Base-by-base conservation (phyloP, 257 asterid genomes). In the Scutellaria minor region DNA sequence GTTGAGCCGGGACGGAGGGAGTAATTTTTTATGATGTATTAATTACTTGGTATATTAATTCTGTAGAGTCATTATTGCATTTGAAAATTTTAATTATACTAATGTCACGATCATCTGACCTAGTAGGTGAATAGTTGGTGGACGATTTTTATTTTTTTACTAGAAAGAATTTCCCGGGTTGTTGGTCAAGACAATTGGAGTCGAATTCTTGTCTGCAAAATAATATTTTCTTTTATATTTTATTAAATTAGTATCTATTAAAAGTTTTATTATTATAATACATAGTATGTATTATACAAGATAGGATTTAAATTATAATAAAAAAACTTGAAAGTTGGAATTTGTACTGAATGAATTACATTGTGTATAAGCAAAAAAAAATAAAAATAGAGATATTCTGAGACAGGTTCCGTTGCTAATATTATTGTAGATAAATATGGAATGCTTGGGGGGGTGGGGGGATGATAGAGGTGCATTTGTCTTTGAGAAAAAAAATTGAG, bases 71-170 rank as follows among this genome's bases (percentile, higher is more conserved):
- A 12, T 12, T 44, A 13, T 55, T 10, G 4, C 27, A 24, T 24
- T 27, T 45, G 12, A 46, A 56, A 14, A 27, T 7, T 14, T 71
- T 56, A 7, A 59, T 20, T 40, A 39, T 67, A 60, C 48, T 31
- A 31, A 31, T 31, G 24, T 64, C 70, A 55, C 13, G 56, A 44
- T 65, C 41, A 46, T 44, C 15, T 18, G 20, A 31, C 20, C 44
- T 1, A 48, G 72, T 77, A 24, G 85, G 83, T 78, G 73, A 14
- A 41, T 10, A 55, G 75, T 78, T 31, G 37, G 37, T 31, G 37
- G 37, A 31, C 37, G 5, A 31, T 31, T 31, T 31, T 31, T 31
- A 31, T 2, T 2, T 31, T 31, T 31, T 31, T 31, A 7, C 12
- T 7, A 45, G 4, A 6, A 45, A 45, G 50, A 7, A 45, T 45